Evolutionary conservation across 768 basidiomycete species (phyloP).

Genomic region (Agaricus blazei): DNA sequence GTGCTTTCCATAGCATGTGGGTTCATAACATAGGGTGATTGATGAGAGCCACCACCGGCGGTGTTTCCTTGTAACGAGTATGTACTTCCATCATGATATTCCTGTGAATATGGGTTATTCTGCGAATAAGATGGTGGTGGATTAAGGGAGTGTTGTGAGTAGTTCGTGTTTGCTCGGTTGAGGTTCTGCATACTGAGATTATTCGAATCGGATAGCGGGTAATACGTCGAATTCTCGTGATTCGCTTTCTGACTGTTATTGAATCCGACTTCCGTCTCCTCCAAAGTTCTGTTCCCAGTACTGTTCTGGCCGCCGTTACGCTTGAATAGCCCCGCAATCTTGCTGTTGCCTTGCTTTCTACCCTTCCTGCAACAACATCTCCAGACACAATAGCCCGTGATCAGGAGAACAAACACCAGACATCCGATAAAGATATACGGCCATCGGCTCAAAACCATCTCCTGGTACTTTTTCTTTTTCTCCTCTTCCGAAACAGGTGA

Average conservation of each 20-base stretch:
- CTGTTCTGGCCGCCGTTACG: constrained; percentile 5
- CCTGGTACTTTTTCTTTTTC: constrained; percentile 63
- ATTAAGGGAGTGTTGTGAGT: not conserved
- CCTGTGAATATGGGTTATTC: not conserved
- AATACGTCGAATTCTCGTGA: constrained; percentile 6
- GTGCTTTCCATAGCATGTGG: constrained; percentile 5
- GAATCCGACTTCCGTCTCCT: not conserved
- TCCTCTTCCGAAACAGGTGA: constrained; percentile 62
- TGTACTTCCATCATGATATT: not conserved
- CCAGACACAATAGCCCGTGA: constrained; percentile 50
- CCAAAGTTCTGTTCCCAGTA: not conserved
- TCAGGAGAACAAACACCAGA: constrained; percentile 41
- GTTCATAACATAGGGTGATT: constrained; percentile 1
- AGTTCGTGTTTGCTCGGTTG: not conserved
- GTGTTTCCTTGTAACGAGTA: not conserved
- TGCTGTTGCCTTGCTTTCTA: constrained; percentile 13
- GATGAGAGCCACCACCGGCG: not conserved
- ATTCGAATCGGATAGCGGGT: constrained; percentile 1
- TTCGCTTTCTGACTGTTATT: not conserved
- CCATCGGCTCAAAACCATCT: constrained; percentile 65
- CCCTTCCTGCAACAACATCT: constrained; percentile 50
- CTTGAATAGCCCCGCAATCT: constrained; percentile 9
- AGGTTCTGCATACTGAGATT: constrained; percentile 4
- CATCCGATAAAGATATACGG: constrained; percentile 66
- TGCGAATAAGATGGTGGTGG: constrained; percentile 1